A percentile compares a stretch with the other conserved stretches of the same genome.
Evolutionary conservation across 495 filamentous ascomycete genomes (phyloP).

Genomic region (Neurospora sp.): DNA sequence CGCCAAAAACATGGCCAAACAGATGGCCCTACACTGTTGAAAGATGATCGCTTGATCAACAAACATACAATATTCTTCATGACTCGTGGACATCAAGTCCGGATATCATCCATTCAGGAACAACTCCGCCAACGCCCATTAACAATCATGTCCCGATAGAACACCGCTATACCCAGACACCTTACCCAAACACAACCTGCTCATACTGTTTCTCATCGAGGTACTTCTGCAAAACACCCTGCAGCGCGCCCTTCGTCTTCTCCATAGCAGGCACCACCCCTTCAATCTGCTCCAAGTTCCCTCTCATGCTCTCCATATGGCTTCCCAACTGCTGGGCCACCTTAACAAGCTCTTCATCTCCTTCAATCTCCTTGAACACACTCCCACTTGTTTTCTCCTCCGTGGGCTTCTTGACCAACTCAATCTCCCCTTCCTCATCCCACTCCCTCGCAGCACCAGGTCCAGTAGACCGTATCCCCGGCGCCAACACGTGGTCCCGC

Average conservation of each 20-base stretch:
- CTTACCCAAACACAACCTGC: conserved; percentile 30
- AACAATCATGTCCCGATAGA: neutral
- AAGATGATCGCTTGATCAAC: neutral
- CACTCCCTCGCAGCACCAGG: neutral
- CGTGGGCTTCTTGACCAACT: conserved; percentile 10
- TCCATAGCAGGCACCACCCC: conserved; percentile 32
- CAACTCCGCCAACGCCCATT: neutral
- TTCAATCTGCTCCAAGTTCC: conserved; percentile 43
- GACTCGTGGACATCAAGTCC: neutral
- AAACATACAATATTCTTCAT: neutral
- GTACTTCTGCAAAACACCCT: conserved; percentile 30
- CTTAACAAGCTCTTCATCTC: conserved; percentile 24
- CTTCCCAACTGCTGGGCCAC: conserved; percentile 33
- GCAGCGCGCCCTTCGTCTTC: conserved; percentile 33
- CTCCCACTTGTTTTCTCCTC: conserved; percentile 6
- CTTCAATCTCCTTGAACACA: conserved; percentile 25
- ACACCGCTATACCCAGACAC: neutral
- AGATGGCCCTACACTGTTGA: neutral
- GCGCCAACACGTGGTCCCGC: conserved; percentile 34
- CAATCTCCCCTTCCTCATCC: conserved; percentile 1
- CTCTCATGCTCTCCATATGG: conserved; percentile 49
- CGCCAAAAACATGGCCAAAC: neutral
- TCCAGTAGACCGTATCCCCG: conserved; percentile 8
- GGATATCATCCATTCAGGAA: neutral
- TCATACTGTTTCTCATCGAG: conserved; percentile 36